phyloP scores from a whole-genome alignment of 768 basidiomycete species.

The Rhodotorula taiwanensis region DNA sequence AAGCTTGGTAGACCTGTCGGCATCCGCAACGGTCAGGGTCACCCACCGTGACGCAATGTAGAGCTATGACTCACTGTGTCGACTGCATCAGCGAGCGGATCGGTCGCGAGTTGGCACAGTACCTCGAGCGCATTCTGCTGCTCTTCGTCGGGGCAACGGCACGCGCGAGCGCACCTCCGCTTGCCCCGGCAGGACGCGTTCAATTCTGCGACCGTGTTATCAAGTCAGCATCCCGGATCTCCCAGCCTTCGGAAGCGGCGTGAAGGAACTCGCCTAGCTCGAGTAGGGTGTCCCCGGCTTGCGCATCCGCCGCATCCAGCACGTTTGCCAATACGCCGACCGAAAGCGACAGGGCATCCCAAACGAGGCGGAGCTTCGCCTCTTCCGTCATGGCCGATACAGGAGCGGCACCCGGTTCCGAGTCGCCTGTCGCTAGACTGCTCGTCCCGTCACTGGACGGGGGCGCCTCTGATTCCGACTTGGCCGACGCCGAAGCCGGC shows the following conservation, averaged over 20 bases:
- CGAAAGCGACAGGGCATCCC: conserved; percentile 23
- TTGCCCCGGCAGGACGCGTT: conserved; percentile 4
- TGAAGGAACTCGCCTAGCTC: no score
- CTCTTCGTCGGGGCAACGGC: conserved; percentile 3
- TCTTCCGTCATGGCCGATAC: background rate
- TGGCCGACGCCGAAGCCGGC: background rate
- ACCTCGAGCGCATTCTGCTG: background rate
- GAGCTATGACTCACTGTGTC: conserved; percentile 15
- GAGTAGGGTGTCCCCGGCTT: conserved; percentile 6
- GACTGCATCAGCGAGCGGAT: conserved; percentile 15
- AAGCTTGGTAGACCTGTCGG: conserved; percentile 21
- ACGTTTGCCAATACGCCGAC: conserved; percentile 30
- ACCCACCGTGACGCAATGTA: background rate
- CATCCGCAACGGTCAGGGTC: background rate
- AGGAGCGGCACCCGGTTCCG: background rate
- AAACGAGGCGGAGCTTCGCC: background rate
- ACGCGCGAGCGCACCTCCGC: conserved; percentile 5
- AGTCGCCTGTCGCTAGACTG: background rate
- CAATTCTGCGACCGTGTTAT: background rate
- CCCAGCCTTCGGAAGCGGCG: no score
- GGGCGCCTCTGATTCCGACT: background rate
- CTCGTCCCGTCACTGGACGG: background rate
- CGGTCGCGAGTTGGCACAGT: conserved; percentile 16
- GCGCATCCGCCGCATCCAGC: conserved; percentile 6
- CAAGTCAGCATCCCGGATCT: no score